Percentiles rank a stretch among this genome's conserved stretches.
Evolutionary conservation across 1,139 yeast species (phyloP).

Genomic region (Pichiaceae sp.): DNA sequence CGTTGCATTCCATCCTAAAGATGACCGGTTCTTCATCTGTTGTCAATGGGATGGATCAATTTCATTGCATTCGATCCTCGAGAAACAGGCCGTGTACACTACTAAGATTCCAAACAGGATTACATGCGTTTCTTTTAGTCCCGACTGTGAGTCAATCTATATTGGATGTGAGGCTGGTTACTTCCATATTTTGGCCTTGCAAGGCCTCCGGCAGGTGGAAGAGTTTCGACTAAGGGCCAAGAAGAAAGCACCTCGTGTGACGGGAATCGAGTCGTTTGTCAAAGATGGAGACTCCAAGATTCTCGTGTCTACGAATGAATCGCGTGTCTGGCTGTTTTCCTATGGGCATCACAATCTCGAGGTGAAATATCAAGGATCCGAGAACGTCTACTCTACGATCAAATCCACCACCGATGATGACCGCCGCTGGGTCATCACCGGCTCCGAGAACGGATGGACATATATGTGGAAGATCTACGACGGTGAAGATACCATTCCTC

Average conservation of each 20-base stretch:
- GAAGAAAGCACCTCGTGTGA: slow-evolving; percentile 42
- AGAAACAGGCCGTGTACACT: slow-evolving; percentile 46
- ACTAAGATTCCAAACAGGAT: slow-evolving; percentile 36
- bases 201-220: slow-evolving; percentile 40
- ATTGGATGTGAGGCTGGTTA: slow-evolving; percentile 83
- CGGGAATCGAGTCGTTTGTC: slow-evolving; percentile 36
- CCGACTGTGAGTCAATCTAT: slow-evolving; percentile 56
- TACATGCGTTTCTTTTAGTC: slow-evolving; percentile 65
- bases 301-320: slow-evolving; percentile 70
- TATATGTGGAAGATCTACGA: slow-evolving; percentile 51
- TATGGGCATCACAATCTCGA: slow-evolving; percentile 48
- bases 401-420: slow-evolving; percentile 59
- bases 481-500: slow-evolving; percentile 3
- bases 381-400: slow-evolving; percentile 64
- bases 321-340: slow-evolving; percentile 62
- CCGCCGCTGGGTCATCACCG: slow-evolving; percentile 40
- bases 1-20: slow-evolving; percentile 75
- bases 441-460: slow-evolving; percentile 64
- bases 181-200: slow-evolving; percentile 52
- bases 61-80: slow-evolving; percentile 82
- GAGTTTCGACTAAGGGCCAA: slow-evolving; percentile 42
- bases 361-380: slow-evolving; percentile 65
- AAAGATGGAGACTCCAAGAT: slow-evolving; percentile 22
- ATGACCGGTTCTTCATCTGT: slow-evolving; percentile 79
- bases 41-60: slow-evolving; percentile 76